These are phyloP conservation scores for Picea abies DNA, from an alignment of 83 land plant genomes.

Conservation along the genomic window DNA sequence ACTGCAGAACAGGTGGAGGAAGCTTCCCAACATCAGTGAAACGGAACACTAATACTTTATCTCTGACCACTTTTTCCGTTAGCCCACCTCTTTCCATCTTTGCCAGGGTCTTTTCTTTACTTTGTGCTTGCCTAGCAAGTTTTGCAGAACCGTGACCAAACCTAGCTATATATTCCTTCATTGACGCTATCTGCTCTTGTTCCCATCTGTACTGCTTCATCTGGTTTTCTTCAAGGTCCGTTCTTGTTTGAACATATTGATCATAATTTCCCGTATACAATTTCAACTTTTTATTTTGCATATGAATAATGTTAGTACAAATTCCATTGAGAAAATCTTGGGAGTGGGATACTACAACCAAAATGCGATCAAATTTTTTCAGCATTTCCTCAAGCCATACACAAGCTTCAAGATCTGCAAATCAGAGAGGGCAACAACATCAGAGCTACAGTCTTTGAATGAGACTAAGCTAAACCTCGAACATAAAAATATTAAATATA, in stretches of 20 bases:
- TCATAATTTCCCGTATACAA: constrained; percentile 90
- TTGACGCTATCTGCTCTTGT: constrained; percentile 88
- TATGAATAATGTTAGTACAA: constrained; percentile 95
- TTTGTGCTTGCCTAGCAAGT: constrained; percentile 97
- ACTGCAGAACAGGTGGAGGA: constrained; percentile 96
- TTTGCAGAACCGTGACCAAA: constrained; percentile 99
- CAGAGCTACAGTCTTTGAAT: background rate
- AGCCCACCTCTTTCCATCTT: constrained; percentile 98
- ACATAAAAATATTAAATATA: background rate
- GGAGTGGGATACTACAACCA: constrained; percentile 94
- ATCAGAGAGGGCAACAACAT: background rate
- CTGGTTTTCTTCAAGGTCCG: constrained; percentile 96
- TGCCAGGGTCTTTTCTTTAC: constrained; percentile 94
- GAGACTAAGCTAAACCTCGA: too few relatives aligned
- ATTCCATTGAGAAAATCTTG: constrained; percentile 97
- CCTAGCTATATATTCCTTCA: constrained; percentile 97
- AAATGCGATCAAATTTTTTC: constrained; percentile 88
- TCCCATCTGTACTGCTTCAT: constrained; percentile 99
- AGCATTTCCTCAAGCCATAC: constrained; percentile 94
- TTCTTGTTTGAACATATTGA: constrained; percentile 89
- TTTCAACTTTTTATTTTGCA: constrained; percentile 92
- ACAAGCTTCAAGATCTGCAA: constrained; percentile 93
- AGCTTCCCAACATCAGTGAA: constrained; percentile 93
- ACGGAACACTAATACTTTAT: constrained; percentile 81
- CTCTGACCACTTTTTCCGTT: constrained; percentile 80